A percentile compares a stretch with the other conserved stretches of the same genome.
Conservation (phyloP, 306 rosid species). For the Ormosia semicastrata region DNA sequence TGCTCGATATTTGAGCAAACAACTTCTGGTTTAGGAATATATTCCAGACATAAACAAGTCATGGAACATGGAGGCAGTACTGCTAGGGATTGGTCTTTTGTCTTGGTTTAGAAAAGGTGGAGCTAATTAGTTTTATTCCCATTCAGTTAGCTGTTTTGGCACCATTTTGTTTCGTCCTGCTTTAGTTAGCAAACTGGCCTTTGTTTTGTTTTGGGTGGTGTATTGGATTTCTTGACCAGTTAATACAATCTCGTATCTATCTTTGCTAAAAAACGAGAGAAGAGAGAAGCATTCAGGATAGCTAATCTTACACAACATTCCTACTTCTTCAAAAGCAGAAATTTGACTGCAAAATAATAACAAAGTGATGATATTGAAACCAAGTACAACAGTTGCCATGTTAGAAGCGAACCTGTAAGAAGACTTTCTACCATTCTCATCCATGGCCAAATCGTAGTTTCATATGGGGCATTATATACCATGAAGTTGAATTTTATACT, state of each 20-base stretch:
- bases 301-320: neutral
- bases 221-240: neutral
- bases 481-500: neutral
- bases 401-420: neutral
- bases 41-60: neutral
- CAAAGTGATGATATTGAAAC: neutral
- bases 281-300: neutral
- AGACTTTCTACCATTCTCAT: neutral
- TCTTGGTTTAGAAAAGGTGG: neutral
- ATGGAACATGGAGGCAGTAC: neutral
- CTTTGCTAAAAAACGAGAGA: neutral
- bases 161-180: no score
- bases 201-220: neutral
- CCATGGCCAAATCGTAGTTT: neutral
- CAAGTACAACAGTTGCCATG: neutral
- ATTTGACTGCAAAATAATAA: no score
- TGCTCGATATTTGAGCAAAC: no score
- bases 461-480: neutral
- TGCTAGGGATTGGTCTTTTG: neutral
- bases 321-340: constrained; percentile 3
- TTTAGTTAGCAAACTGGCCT: no score
- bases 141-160: neutral
- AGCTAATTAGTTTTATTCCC: neutral
- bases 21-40: no score
- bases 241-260: neutral